Base-by-base conservation (phyloP, 2,329 filamentous ascomycete species). In the Xylaria digitata region DNA sequence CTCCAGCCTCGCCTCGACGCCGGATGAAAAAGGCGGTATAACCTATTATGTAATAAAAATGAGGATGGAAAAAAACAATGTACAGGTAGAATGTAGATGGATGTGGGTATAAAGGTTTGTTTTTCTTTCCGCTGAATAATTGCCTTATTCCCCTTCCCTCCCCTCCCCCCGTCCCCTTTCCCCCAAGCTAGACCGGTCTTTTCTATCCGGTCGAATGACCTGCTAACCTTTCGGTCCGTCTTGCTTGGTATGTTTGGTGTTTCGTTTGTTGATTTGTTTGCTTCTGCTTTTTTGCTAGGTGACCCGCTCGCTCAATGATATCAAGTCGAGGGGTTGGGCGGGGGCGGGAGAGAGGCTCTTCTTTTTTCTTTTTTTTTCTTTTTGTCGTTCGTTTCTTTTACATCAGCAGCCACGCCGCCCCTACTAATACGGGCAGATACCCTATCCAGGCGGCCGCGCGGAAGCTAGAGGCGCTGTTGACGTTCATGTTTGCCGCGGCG, bases 401-500 rank as follows among this genome's bases (percentile, higher is more conserved):
- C 48, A 83, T 67, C 54, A 82, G 43, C 13, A 81, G 68, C 78
- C 78, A 83, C 2, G 82, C 42, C 6, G 79, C 79, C 0, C 79
- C 81, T 2, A 77, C 50, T 3, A 81, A 57, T 2, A 85, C 60
- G 0, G 84, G 82, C 43, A 83, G 63, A 73, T 81, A 84, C n/a
- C 82, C 81, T 21, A 78, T 53, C 65, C 72, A 73, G 13, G 68
- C 61, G 74, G 78, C 80, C 37, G 70, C 1, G 37, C 62, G 55
- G 45, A 76, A 73, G 45, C 69, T 67, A 55, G 75, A 56, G 13
- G 71, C 69, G 49, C 73, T 76, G 64, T 67, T 77, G 42, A 76
- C 78, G 43, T 76, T 76, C 66, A 74, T 69, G 68, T 78, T 78
- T 11, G 74, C 71, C 46, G 79, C 74, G 64, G 74, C 73, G 69